Base-by-base conservation (phyloP, 805 yeast genomes). In the Kodamaea lidongshanica region DNA sequence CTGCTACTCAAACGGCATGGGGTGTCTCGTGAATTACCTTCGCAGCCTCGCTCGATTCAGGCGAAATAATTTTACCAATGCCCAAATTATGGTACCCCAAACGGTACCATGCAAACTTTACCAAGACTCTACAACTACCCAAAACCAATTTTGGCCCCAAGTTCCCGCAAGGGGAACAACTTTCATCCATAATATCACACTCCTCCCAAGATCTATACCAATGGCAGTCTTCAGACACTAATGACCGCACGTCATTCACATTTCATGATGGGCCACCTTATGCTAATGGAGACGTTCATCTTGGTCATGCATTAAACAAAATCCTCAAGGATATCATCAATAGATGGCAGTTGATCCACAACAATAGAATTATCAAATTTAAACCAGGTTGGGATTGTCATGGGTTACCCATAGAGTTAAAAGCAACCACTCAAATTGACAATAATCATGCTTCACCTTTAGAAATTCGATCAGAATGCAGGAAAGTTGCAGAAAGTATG, bases 331-430 rank as follows among this genome's bases (percentile, higher is more conserved):
- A 92, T 54, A 76, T 92, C 26, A 74, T 89, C 25, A 73, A 74
- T 39, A 64, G 99, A 30, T 79, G 62, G 42, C 77, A 85, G 46
- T 58, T 88, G 15, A 51, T 78, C 12, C 40, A 50, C 34, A 54
- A 65, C 21, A 83, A 86, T 10, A 67, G 75, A 37, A 66, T 68
- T 28, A 75, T 92, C 3, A 65, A 70, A 30, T 92, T 84, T 47
- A 67, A 69, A 23, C 96, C 97, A 0, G 99, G 99, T 1, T 92
- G 98, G 97, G 99, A 92, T 53, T 92, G 98, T 50, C 99, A 92
- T 59, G 99, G 99, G 0, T 62, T 92, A 21, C 99, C 99, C 1
- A 92, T 92, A 39, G 99, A 92, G 54, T 65, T 85, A 50, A 88
- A 87, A 45, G 94, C 94, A 0, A 26, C 22, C 18, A 25, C 25